Percentiles rank a stretch among this genome's conserved stretches.
Evolutionary conservation across 805 yeast genomes (phyloP).

Genomic region (Jamesozyma lodderae): DNA sequence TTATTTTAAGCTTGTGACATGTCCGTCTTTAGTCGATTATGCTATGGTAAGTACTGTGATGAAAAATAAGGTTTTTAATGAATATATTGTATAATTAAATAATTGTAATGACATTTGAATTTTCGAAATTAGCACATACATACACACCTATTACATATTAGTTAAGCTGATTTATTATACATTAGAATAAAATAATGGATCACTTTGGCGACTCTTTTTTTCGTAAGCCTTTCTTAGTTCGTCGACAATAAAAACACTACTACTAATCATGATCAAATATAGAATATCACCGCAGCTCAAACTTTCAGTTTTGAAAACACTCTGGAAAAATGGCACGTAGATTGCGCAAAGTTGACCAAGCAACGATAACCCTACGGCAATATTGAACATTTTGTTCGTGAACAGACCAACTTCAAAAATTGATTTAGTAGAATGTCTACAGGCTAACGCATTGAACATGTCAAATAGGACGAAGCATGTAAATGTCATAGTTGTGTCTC

Average conservation of each 20-base stretch:
- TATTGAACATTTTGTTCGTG: constrained; percentile 81
- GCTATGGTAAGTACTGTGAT: no score
- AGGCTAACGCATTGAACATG: constrained; percentile 92
- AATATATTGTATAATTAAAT: no score
- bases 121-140: no score
- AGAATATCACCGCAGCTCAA: constrained; percentile 57
- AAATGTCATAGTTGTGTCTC: constrained; percentile 98
- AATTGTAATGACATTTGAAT: no score
- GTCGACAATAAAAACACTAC: constrained; percentile 79
- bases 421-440: constrained; percentile 82
- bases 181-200: constrained; percentile 15
- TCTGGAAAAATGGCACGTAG: constrained; percentile 87
- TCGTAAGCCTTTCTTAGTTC: constrained; percentile 56
- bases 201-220: constrained; percentile 14
- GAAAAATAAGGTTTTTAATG: no score
- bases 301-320: constrained; percentile 91
- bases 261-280: constrained; percentile 47
- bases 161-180: constrained; percentile 10
- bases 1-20: no score
- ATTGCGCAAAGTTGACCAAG: constrained; percentile 90
- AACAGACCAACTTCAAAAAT: constrained; percentile 74
- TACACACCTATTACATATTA: no score
- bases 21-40: no score
- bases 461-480: constrained; percentile 94
- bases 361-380: constrained; percentile 82